Conservation (phyloP, 2,329 filamentous ascomycete genomes). For the Exophiala lecanii-corni region DNA sequence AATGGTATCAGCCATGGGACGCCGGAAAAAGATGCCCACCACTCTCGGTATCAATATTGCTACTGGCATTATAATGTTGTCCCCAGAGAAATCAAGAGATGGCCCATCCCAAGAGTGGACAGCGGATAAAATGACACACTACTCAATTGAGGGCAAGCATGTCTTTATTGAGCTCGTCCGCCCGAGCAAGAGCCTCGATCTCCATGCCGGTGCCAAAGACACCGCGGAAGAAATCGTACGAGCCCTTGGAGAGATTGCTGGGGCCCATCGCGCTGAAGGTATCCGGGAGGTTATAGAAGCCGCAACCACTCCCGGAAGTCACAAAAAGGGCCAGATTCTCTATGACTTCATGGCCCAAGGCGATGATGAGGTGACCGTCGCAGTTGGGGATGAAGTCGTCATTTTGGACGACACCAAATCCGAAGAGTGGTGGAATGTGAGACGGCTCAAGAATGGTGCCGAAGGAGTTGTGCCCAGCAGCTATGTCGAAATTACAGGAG, state of each 20-base stretch:
- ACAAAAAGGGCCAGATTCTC: constrained; percentile 79
- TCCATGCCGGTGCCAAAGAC: constrained; percentile 95
- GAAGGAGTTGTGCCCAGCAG: constrained; percentile 95
- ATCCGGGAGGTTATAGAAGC: constrained; percentile 82
- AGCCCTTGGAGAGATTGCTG: constrained; percentile 82
- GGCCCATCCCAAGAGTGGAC: constrained; percentile 88
- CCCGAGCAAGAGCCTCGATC: constrained; percentile 91
- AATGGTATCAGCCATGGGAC: constrained; percentile 94
- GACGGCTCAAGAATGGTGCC: constrained; percentile 82
- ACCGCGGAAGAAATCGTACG: constrained; percentile 90
- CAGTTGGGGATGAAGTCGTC: constrained; percentile 82
- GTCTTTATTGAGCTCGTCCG: constrained; percentile 90
- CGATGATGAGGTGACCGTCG: constrained; percentile 92
- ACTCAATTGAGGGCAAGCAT: constrained; percentile 96
- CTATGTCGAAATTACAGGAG: constrained; percentile 84
- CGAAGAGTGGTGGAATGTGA: constrained; percentile 98
- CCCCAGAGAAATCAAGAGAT: constrained; percentile 77
- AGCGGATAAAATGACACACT: constrained; percentile 92
- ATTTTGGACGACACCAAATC: constrained; percentile 86
- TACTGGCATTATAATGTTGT: constrained; percentile 84
- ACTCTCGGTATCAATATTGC: constrained; percentile 88
- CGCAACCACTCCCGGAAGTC: constrained; percentile 57
- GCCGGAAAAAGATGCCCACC: constrained; percentile 98
- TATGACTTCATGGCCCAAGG: constrained; percentile 98
- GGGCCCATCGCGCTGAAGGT: constrained; percentile 73